Conservation (phyloP, 352 stramenopile species). For the Pythium brassicae region DNA sequence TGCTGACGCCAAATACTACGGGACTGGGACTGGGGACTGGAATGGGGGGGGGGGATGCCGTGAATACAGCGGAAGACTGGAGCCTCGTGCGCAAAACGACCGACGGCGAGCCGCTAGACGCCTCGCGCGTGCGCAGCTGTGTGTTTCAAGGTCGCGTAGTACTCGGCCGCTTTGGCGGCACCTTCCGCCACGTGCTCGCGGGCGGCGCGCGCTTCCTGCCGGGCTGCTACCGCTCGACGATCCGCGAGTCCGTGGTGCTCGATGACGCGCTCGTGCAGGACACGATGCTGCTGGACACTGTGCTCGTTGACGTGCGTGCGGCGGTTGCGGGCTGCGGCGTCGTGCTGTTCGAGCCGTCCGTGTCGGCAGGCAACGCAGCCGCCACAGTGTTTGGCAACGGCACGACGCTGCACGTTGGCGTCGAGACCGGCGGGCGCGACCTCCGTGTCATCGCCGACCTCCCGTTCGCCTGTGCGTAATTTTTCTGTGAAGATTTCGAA, state of each 20-base stretch:
- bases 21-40: too few species aligned
- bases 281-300: slow-evolving; percentile 45
- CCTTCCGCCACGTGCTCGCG: slow-evolving; percentile 35
- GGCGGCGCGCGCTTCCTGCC: slow-evolving; percentile 44
- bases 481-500: too few species aligned
- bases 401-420: slow-evolving; percentile 61
- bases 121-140: slow-evolving; percentile 52
- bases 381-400: slow-evolving; percentile 45
- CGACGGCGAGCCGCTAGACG: slow-evolving; percentile 16
- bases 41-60: too few species aligned
- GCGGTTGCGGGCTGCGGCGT: slow-evolving; percentile 64
- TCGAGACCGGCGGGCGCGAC: slow-evolving; percentile 76
- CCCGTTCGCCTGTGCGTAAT: slow-evolving; percentile 40
- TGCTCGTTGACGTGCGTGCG: slow-evolving; percentile 42
- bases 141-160: slow-evolving; percentile 63
- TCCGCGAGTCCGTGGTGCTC: slow-evolving; percentile 58
- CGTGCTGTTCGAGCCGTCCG: slow-evolving; percentile 24
- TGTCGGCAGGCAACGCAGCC: neutral
- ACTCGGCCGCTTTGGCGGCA: slow-evolving; percentile 44
- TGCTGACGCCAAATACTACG: neutral
- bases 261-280: slow-evolving; percentile 75
- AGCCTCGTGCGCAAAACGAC: slow-evolving; percentile 38
- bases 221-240: slow-evolving; percentile 64
- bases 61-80: slow-evolving; percentile 55
- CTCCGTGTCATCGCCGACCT: slow-evolving; percentile 70